A percentile compares a stretch with the other conserved stretches of the same genome.
phyloP scores from a whole-genome alignment of 176 grass and related monocot species.

The Carex myosuroides region DNA sequence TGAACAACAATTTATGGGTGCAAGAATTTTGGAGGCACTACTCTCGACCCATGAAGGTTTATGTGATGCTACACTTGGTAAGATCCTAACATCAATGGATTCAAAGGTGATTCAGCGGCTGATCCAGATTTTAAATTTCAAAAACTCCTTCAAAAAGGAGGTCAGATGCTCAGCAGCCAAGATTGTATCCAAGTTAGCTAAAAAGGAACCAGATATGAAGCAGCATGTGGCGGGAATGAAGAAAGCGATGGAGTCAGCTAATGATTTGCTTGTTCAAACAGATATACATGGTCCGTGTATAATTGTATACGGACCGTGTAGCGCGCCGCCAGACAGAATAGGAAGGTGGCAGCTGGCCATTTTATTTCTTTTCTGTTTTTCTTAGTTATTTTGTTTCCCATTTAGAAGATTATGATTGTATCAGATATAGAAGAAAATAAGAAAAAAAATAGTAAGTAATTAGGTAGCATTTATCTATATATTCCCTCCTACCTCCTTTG shows the following conservation, averaged over 20 bases:
- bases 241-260: constrained; percentile 35
- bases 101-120: constrained; percentile 34
- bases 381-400: too few relatives aligned
- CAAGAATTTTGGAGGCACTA: constrained; percentile 37
- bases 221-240: constrained; percentile 26
- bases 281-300: too few relatives aligned
- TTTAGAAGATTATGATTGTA: too few relatives aligned
- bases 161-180: constrained; percentile 29
- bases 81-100: constrained; percentile 27
- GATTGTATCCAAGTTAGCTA: constrained; percentile 51
- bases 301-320: too few relatives aligned
- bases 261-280: too few relatives aligned
- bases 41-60: constrained; percentile 19
- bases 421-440: too few relatives aligned
- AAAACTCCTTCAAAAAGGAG: constrained; percentile 19
- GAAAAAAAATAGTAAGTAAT: too few relatives aligned
- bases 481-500: too few relatives aligned
- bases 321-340: too few relatives aligned
- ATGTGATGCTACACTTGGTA: constrained; percentile 24
- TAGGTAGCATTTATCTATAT: too few relatives aligned
- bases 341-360: too few relatives aligned
- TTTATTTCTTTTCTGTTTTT: too few relatives aligned
- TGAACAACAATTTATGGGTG: constrained; percentile 51
- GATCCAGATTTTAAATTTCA: constrained; percentile 49
- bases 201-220: constrained; percentile 38